A percentile compares a stretch with the other conserved stretches of the same genome.
Conservation (phyloP, 2,329 filamentous ascomycete genomes). For the Pseudocercospora vitis region DNA sequence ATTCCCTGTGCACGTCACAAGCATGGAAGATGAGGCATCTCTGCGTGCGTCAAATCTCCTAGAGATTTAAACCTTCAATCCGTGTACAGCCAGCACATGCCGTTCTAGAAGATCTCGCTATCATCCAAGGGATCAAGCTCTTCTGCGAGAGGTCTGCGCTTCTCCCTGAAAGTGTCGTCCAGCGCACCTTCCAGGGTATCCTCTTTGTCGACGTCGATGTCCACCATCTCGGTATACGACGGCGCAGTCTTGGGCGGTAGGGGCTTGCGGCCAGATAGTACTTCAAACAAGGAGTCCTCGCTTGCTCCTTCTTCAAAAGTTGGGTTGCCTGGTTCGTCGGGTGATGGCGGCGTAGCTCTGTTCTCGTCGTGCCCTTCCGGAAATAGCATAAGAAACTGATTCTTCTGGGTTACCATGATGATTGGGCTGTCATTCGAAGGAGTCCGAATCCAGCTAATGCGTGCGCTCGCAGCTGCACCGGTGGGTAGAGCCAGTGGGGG, state of each 20-base stretch:
- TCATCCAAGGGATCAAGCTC: slow-evolving; percentile 37
- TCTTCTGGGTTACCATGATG: slow-evolving; percentile 40
- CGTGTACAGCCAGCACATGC: no score
- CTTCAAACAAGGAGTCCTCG: slow-evolving; percentile 51
- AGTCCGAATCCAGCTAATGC: slow-evolving; percentile 27
- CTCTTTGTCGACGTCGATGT: slow-evolving; percentile 33
- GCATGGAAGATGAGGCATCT: no score
- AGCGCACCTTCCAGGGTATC: slow-evolving; percentile 33
- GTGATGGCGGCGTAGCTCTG: not conserved
- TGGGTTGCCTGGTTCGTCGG: slow-evolving; percentile 29
- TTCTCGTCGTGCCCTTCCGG: slow-evolving; percentile 39
- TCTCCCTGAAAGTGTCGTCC: slow-evolving; percentile 49
- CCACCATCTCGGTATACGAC: slow-evolving; percentile 36
- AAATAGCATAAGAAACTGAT: slow-evolving; percentile 43
- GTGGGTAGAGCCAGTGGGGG: slow-evolving; percentile 27
- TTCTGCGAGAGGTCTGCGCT: slow-evolving; percentile 21
- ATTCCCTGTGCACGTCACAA: no score
- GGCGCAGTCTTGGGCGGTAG: slow-evolving; percentile 37
- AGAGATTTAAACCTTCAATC: no score
- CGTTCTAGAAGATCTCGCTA: slow-evolving; percentile 38
- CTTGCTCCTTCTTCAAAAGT: slow-evolving; percentile 40
- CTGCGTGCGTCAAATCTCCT: no score
- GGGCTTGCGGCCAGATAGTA: slow-evolving; percentile 49
- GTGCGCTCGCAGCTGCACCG: slow-evolving; percentile 12
- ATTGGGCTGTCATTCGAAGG: slow-evolving; percentile 32